phyloP scores from a whole-genome alignment of 2,329 filamentous ascomycete species.

The Alternaria triticimaculans region DNA sequence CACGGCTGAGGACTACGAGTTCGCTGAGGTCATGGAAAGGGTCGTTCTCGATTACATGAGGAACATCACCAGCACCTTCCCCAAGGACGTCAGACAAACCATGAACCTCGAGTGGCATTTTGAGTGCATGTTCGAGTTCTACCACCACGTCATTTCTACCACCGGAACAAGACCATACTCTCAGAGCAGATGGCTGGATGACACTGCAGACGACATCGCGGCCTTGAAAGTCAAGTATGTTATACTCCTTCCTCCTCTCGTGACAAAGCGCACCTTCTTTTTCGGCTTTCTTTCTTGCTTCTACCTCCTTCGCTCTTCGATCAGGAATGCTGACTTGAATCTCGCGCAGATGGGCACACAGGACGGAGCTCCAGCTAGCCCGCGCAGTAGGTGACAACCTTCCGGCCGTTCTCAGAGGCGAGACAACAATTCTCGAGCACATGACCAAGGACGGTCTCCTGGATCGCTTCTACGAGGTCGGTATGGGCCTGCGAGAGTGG shows the following conservation, averaged over 20 bases:
- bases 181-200: not conserved
- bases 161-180: not conserved
- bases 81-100: not conserved
- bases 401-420: not conserved
- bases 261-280: not conserved
- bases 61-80: not conserved
- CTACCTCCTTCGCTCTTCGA: not conserved
- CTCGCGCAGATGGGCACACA: not conserved
- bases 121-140: not conserved
- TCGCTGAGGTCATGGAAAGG: not conserved
- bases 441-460: slow-evolving; percentile 14
- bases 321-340: not conserved
- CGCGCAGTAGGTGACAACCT: not conserved
- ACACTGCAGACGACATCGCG: not conserved
- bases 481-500: not conserved
- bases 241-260: not conserved
- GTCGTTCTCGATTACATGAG: not conserved
- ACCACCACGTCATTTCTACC: not conserved
- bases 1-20: not conserved
- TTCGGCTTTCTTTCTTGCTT: not conserved
- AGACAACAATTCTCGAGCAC: slow-evolving; percentile 2
- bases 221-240: not conserved
- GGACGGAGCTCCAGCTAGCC: not conserved
- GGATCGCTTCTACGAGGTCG: slow-evolving; percentile 19
- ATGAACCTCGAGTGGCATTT: not conserved